These are phyloP conservation scores for Daldinia vernicosa DNA, from an alignment of 495 filamentous ascomycete genomes.

Conservation along the genomic window DNA sequence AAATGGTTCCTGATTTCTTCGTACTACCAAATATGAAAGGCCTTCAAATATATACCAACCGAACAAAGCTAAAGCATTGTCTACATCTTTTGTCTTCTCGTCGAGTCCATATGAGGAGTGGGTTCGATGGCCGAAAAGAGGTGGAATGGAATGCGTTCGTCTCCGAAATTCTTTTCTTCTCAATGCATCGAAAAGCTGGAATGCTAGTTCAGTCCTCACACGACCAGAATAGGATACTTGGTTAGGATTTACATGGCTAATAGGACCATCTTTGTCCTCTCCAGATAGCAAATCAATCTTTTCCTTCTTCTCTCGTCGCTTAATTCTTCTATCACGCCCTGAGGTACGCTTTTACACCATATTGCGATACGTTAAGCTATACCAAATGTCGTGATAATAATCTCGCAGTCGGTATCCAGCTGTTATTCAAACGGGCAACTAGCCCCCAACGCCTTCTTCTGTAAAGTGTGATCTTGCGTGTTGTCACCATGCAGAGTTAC, in stretches of 20 bases:
- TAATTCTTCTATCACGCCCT: neutral
- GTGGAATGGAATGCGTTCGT: conserved; percentile 29
- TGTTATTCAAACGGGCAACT: neutral
- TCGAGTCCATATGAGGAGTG: neutral
- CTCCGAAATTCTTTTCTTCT: conserved; percentile 6
- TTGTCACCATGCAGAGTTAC: conserved; percentile 16
- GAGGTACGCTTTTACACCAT: neutral
- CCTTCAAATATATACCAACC: neutral
- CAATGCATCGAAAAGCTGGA: conserved; percentile 32
- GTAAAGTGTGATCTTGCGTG: neutral
- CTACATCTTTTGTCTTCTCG: conserved; percentile 27
- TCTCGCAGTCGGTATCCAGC: neutral
- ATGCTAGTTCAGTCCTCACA: conserved; percentile 12
- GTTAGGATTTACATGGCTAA: conserved; percentile 1
- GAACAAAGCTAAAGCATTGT: conserved; percentile 21
- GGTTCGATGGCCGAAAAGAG: conserved; percentile 5
- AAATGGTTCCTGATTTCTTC: conserved; percentile 15
- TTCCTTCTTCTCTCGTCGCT: conserved; percentile 18
- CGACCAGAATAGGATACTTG: conserved; percentile 18
- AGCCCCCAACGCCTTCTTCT: conserved; percentile 1
- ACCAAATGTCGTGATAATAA: conserved; percentile 17
- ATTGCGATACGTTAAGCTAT: neutral
- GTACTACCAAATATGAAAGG: conserved; percentile 17
- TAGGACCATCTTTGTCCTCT: conserved; percentile 30
- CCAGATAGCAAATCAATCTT: conserved; percentile 17